Evolutionary conservation across 179 eudicot genomes (phyloP).

Genomic region (Sideroxylon spinosum): DNA sequence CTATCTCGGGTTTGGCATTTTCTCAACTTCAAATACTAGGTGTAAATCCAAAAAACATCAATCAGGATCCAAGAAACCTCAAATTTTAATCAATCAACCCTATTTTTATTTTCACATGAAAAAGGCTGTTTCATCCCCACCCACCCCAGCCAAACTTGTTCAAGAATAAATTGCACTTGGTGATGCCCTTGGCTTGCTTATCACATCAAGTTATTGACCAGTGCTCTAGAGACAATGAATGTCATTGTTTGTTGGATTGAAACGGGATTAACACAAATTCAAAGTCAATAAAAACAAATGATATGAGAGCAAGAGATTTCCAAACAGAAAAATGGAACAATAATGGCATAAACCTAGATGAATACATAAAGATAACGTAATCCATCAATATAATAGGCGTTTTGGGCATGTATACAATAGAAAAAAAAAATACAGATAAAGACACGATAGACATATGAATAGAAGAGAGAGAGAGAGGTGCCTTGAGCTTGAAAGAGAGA

Average conservation of each 20-base stretch:
- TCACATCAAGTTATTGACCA: neutral
- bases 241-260: neutral
- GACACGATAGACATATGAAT: too few species aligned
- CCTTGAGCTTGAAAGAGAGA: conserved; percentile 94
- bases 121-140: neutral
- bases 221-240: neutral
- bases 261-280: neutral
- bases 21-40: neutral
- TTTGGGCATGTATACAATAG: too few species aligned
- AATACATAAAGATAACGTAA: neutral
- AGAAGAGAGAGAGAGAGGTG: neutral
- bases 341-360: conserved; percentile 1
- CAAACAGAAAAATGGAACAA: neutral
- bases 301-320: neutral
- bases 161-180: neutral
- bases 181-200: neutral
- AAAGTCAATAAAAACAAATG: neutral
- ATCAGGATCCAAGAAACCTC: neutral
- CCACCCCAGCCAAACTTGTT: too few species aligned
- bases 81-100: neutral
- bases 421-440: too few species aligned
- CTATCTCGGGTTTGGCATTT: too few species aligned
- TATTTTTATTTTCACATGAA: neutral
- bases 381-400: too few species aligned
- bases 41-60: neutral